Base-by-base conservation (phyloP, 352 stramenopile genomes). In the Halophytophthora batemanensis region DNA sequence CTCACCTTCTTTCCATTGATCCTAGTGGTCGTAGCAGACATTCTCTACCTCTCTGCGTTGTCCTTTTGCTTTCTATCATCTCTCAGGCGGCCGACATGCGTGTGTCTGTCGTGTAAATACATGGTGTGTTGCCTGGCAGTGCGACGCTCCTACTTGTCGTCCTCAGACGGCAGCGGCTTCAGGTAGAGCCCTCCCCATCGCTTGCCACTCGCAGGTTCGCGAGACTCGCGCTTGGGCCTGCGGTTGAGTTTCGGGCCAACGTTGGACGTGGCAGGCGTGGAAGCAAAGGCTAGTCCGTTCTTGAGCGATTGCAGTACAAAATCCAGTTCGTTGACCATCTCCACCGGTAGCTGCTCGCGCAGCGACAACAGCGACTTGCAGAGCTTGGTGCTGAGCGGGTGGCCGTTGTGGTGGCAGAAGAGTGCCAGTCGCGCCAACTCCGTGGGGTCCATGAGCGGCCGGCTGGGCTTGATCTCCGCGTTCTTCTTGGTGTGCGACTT, bases 371-470 rank as follows among this genome's bases (percentile, higher is more conserved):
- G 41, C 46, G 74, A 66, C 21, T 53, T 59, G 12, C 59, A 65
- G 6, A 82, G 47, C 21, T 61, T 63, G n/a, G 46, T 55, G 15
- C 59, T 70, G 33, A 88, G 55, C 10, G 68, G 49, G 31, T 82
- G 54, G 6, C 74, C 74, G 29, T 86, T 57, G 37, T 62, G 74
- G 50, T 88, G 77, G 51, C 70, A 77, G 45, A 86, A 83, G 25
- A 85, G 65, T 29, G 73, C 63, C 14, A 88, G 61, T 18, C 61
- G 55, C 28, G 64, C 73, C 21, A 88, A 54, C 38, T 88, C 74
- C 15, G 50, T 48, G 10, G 66, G 68, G n/a, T 70, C 61, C 17
- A 86, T 69, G 41, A 53, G 37, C 25, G 25, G 25, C 25, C 25
- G 25, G 23, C 18, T 37, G 4, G 22, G 19, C 6, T 29, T 43